Percentiles rank a stretch among this genome's conserved stretches.
Conservation (phyloP, 345 rosid species). For the Trapa bicornis region DNA sequence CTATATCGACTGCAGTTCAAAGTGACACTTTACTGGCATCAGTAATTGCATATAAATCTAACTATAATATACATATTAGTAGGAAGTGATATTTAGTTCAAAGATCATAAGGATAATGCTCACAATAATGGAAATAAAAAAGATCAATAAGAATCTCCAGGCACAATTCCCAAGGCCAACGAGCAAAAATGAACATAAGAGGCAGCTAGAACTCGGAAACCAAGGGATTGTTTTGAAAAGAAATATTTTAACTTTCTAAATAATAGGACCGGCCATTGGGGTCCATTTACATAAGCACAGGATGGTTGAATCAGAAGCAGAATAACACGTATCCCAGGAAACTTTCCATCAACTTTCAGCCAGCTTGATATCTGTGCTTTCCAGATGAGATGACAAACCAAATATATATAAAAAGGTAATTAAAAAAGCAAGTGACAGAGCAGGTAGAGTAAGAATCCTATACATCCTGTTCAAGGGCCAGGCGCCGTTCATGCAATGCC, state of each 20-base stretch:
- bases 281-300: neutral
- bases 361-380: neutral
- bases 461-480: slow-evolving; percentile 99
- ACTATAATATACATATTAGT: neutral
- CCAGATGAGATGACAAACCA: neutral
- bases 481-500: slow-evolving; percentile 93
- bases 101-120: neutral
- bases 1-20: neutral
- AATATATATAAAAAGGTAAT: neutral
- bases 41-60: neutral
- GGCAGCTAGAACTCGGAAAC: neutral
- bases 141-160: neutral
- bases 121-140: neutral
- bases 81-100: neutral
- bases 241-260: neutral
- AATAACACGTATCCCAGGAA: neutral
- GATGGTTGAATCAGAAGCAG: neutral
- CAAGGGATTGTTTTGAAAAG: neutral
- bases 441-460: slow-evolving; percentile 12
- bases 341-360: neutral
- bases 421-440: too few relatives aligned
- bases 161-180: neutral
- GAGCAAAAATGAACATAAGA: too few relatives aligned
- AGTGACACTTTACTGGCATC: neutral
- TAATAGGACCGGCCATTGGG: neutral